Conservation (phyloP, 225 moss, liverwort and hornwort species). For the Anthoceros angustus region DNA sequence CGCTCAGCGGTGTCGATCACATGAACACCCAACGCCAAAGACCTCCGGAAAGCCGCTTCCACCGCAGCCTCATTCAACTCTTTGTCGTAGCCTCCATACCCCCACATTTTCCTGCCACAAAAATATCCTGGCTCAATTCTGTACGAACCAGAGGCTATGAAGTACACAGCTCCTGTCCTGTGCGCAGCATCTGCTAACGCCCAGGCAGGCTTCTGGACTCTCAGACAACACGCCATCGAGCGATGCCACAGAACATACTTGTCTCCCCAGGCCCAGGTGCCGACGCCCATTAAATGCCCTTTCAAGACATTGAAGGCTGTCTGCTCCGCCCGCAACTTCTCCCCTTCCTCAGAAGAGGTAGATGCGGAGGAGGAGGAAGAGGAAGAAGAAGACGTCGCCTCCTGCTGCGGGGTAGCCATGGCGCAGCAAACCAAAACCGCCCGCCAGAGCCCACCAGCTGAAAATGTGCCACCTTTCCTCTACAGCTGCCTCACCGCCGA, state of each 20-base stretch:
- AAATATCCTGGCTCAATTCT: no score
- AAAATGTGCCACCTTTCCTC: no score
- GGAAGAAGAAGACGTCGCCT: background rate
- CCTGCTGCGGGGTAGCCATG: background rate
- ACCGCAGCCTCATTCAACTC: background rate
- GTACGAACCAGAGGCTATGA: no score
- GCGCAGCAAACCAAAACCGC: no score
- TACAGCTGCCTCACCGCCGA: no score
- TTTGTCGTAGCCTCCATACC: background rate
- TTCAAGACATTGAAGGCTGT: constrained; percentile 1
- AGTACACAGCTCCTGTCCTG: no score
- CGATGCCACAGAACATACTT: constrained; percentile 8
- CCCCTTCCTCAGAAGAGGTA: background rate
- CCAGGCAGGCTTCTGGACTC: background rate
- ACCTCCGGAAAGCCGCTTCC: background rate
- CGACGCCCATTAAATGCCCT: constrained; percentile 11
- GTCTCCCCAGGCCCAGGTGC: constrained; percentile 21
- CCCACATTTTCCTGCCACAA: background rate
- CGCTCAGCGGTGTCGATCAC: background rate
- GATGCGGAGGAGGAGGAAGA: background rate
- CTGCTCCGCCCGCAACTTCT: background rate
- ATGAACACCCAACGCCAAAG: background rate
- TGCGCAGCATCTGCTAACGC: background rate
- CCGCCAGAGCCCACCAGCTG: no score
- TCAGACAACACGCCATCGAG: background rate